phyloP scores from a whole-genome alignment of 495 filamentous ascomycete genomes.

The Penicillium chermesinum region DNA sequence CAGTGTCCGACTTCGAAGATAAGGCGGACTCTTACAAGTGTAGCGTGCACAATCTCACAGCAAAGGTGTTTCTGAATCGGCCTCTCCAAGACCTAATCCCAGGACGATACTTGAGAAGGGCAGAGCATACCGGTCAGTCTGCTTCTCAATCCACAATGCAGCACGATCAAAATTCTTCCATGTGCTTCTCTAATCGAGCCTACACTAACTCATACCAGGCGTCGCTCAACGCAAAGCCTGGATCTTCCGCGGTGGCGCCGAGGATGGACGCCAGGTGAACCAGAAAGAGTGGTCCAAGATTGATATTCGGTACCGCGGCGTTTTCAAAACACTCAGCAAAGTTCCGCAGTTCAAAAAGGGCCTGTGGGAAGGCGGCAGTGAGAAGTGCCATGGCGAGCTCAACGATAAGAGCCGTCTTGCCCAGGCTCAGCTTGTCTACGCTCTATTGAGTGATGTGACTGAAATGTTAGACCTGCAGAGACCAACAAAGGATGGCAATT shows the following conservation, averaged over 20 bases:
- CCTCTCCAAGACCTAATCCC: constrained; percentile 23
- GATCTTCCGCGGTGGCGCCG: constrained; percentile 19
- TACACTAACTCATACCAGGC: constrained; percentile 7
- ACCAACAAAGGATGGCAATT: constrained; percentile 4
- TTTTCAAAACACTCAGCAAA: constrained; percentile 26
- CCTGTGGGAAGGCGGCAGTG: constrained; percentile 14
- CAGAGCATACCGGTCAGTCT: constrained; percentile 17
- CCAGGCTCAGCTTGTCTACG: constrained; percentile 26
- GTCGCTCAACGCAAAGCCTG: constrained; percentile 18
- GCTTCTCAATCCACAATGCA: too few relatives aligned
- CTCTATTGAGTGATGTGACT: constrained; percentile 27
- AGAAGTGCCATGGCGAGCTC: constrained; percentile 2
- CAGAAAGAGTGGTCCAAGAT: constrained; percentile 21
- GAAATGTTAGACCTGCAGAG: constrained; percentile 14
- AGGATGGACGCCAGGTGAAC: constrained; percentile 19
- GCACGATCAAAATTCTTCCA: too few relatives aligned
- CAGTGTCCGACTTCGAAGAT: too few relatives aligned
- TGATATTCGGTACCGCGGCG: constrained; percentile 27
- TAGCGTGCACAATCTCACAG: constrained; percentile 20
- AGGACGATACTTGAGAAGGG: constrained; percentile 14
- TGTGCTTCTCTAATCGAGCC: neutral
- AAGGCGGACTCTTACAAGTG: constrained; percentile 1
- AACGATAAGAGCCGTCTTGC: constrained; percentile 2
- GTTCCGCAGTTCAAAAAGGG: constrained; percentile 20
- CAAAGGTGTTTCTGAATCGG: constrained; percentile 20